phyloP scores from a whole-genome alignment of 345 rosid genomes.

The Boechera divaricarpa region DNA sequence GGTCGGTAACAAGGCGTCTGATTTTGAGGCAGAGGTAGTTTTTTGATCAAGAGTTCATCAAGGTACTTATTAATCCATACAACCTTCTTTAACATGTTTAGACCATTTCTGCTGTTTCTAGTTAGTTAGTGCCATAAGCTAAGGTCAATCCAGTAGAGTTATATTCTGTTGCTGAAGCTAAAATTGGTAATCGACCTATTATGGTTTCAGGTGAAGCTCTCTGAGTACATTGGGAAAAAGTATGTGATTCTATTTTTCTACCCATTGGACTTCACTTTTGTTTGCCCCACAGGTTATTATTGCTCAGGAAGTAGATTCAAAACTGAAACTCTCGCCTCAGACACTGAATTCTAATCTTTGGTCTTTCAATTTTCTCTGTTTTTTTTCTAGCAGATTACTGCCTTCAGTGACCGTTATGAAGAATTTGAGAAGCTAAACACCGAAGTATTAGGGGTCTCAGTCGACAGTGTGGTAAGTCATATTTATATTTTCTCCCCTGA shows the following conservation, averaged over 20 bases:
- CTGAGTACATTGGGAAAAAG: slow-evolving; percentile 88
- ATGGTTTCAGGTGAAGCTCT: slow-evolving; percentile 75
- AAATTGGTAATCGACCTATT: neutral
- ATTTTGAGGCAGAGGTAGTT: slow-evolving; percentile 89
- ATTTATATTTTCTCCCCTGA: neutral
- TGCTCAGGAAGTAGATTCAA: slow-evolving; percentile 9
- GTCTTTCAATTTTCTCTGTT: neutral
- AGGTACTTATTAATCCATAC: slow-evolving; percentile 45
- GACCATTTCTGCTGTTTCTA: neutral
- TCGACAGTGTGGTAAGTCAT: slow-evolving; percentile 81
- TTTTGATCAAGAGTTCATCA: slow-evolving; percentile 92
- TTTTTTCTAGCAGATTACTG: slow-evolving; percentile 72
- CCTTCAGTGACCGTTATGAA: slow-evolving; percentile 82
- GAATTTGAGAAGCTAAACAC: slow-evolving; percentile 90
- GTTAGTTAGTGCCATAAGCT: neutral
- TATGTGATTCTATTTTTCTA: slow-evolving; percentile 96
- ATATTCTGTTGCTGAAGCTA: slow-evolving; percentile 2
- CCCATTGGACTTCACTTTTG: slow-evolving; percentile 98
- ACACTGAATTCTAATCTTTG: neutral
- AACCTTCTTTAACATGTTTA: neutral
- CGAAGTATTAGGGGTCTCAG: slow-evolving; percentile 76
- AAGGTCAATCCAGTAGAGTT: neutral
- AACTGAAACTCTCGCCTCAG: neutral
- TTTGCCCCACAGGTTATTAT: slow-evolving; percentile 95
- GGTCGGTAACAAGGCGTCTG: slow-evolving; percentile 79